Evolutionary conservation across 176 grass and related monocot genomes (phyloP).

Genomic region (Ampelocalamus luodianensis): DNA sequence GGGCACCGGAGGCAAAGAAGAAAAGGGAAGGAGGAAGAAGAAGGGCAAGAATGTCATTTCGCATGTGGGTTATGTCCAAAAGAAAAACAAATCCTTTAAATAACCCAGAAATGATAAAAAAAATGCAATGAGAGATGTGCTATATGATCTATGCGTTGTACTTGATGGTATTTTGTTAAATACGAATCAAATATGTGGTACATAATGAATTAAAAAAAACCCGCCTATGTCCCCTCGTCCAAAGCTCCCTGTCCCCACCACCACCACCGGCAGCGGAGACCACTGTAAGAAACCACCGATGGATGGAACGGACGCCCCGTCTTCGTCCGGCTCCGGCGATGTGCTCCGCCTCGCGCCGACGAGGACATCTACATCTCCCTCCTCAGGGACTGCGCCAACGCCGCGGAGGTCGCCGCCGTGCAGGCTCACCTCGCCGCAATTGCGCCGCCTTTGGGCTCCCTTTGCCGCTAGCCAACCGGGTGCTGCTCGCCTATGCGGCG

Average conservation of each 20-base stretch:
- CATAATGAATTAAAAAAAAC: too few species aligned
- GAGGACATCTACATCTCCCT: constrained; percentile 84
- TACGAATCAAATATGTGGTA: too few species aligned
- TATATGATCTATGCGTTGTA: too few species aligned
- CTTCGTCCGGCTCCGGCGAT: constrained; percentile 43
- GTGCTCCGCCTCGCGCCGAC: constrained; percentile 61
- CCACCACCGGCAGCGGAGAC: not conserved
- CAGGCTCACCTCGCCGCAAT: constrained; percentile 45
- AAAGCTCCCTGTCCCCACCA: constrained; percentile 42
- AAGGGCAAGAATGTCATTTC: too few species aligned
- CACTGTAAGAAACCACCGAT: not conserved
- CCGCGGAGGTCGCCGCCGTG: constrained; percentile 52
- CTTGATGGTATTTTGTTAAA: too few species aligned
- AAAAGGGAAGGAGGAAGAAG: too few species aligned
- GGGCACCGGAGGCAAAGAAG: too few species aligned
- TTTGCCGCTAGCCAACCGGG: constrained; percentile 57
- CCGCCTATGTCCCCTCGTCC: constrained; percentile 45
- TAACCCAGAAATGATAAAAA: too few species aligned
- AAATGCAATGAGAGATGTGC: too few species aligned
- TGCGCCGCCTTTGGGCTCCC: not conserved
- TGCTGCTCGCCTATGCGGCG: constrained; percentile 54
- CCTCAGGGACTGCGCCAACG: constrained; percentile 65
- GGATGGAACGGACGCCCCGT: not conserved
- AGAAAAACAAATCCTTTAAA: too few species aligned
- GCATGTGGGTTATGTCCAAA: fast-evolving